These are phyloP conservation scores for Vitis riparia DNA, from an alignment of 164 flowering plant genomes.

Conservation along the genomic window DNA sequence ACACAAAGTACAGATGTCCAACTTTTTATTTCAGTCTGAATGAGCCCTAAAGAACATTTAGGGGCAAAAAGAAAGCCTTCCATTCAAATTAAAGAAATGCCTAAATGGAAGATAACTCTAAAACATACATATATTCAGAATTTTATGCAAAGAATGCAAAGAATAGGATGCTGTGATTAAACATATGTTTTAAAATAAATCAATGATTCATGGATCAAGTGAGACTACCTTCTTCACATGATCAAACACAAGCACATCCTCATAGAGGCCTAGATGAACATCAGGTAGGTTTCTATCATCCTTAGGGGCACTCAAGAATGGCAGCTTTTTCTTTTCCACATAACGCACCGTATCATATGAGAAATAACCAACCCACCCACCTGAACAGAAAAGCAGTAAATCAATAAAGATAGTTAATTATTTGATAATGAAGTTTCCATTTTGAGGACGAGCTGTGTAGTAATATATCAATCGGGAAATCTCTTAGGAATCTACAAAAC, in stretches of 20 bases:
- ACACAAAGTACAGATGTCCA: no score
- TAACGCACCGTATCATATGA: conserved; percentile 94
- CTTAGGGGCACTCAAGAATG: conserved; percentile 72
- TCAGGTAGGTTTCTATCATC: conserved; percentile 95
- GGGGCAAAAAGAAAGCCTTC: background rate
- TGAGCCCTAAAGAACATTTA: no score
- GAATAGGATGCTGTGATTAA: no score
- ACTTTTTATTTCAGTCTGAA: no score
- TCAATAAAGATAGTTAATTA: background rate
- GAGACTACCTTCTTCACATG: conserved; percentile 84
- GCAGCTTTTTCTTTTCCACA: conserved; percentile 84
- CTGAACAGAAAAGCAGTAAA: conserved; percentile 38
- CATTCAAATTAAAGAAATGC: background rate
- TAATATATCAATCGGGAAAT: no score
- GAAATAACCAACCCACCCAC: conserved; percentile 98
- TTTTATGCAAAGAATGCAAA: no score
- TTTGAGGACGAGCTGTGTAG: background rate
- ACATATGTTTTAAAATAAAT: no score
- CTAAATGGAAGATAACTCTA: background rate
- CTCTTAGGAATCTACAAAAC: no score
- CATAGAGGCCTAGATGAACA: conserved; percentile 87
- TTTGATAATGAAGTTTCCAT: background rate
- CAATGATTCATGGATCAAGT: background rate
- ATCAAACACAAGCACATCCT: conserved; percentile 89
- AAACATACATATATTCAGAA: background rate